Evolutionary conservation across 2,329 filamentous ascomycete species (phyloP).

Genomic region (Aspergillus bombycis): DNA sequence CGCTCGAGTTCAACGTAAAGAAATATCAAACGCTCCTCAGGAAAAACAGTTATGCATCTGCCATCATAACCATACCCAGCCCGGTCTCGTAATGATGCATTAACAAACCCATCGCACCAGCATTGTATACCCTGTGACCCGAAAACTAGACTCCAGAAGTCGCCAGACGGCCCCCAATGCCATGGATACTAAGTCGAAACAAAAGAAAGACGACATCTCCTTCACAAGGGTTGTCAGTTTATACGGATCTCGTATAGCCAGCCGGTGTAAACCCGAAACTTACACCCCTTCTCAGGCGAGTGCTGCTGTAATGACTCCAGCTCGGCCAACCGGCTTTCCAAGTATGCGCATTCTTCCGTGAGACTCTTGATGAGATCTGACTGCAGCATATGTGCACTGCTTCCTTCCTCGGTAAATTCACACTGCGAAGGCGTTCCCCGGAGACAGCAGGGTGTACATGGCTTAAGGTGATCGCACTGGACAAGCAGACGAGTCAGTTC

Average conservation of each 20-base stretch:
- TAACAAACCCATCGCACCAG: background rate
- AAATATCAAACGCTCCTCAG: background rate
- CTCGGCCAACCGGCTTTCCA: background rate
- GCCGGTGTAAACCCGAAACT: background rate
- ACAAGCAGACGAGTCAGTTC: background rate
- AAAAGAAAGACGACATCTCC: background rate
- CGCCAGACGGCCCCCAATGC: background rate
- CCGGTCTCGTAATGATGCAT: background rate
- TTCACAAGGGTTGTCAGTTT: background rate
- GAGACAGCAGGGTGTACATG: conserved; percentile 3
- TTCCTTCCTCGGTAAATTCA: conserved; percentile 1
- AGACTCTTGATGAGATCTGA: conserved; percentile 3
- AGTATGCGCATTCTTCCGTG: conserved; percentile 3
- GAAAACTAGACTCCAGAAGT: background rate
- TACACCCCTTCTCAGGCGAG: background rate
- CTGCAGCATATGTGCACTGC: conserved; percentile 4
- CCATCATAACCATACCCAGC: background rate
- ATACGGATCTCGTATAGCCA: background rate
- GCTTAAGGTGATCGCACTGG: conserved; percentile 1
- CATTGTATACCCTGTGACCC: background rate
- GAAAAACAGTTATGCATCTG: background rate
- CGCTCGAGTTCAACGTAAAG: background rate
- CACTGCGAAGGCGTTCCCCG: conserved; percentile 1
- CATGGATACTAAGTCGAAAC: background rate
- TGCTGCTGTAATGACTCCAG: background rate